Percentiles rank a stretch among this genome's conserved stretches.
Conservation (phyloP, 768 basidiomycete species). For the Mycena polygramma region DNA sequence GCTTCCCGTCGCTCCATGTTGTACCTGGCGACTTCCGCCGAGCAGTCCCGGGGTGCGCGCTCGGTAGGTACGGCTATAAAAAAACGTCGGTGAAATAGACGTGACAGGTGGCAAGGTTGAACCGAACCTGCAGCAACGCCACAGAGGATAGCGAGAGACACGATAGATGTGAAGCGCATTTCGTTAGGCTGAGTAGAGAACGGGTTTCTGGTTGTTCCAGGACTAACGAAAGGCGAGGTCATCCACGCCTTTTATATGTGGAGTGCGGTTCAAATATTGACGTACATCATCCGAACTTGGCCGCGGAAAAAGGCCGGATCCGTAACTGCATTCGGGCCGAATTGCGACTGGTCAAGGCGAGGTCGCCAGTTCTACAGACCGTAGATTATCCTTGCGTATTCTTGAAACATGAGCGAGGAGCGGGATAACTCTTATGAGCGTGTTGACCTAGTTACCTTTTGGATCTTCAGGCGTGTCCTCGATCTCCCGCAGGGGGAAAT, state of each 20-base stretch:
- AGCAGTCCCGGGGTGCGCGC: constrained; percentile 36
- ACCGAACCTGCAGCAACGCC: constrained; percentile 36
- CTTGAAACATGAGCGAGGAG: neutral
- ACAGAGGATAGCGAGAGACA: constrained; percentile 34
- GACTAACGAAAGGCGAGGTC: neutral
- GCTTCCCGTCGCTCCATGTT: constrained; percentile 34
- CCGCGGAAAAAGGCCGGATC: constrained; percentile 25
- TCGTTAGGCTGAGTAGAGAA: neutral
- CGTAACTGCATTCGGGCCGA: neutral
- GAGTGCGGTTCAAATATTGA: neutral
- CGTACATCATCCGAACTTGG: neutral
- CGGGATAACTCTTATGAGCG: constrained; percentile 24
- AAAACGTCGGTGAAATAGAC: neutral
- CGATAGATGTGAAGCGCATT: constrained; percentile 30
- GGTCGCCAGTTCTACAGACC: constrained; percentile 3
- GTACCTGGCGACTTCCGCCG: constrained; percentile 38
- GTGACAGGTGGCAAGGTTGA: neutral
- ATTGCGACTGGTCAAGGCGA: neutral
- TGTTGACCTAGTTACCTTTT: constrained; percentile 23
- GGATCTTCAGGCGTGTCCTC: constrained; percentile 23
- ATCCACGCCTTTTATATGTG: constrained; percentile 17
- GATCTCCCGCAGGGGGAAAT: constrained; percentile 28
- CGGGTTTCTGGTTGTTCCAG: constrained; percentile 3
- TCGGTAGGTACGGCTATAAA: constrained; percentile 32
- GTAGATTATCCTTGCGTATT: constrained; percentile 25